Evolutionary conservation across 345 rosid species (phyloP), one percentile per base, ranked within the genome.

Genomic region (Sisymbrium irio): DNA sequence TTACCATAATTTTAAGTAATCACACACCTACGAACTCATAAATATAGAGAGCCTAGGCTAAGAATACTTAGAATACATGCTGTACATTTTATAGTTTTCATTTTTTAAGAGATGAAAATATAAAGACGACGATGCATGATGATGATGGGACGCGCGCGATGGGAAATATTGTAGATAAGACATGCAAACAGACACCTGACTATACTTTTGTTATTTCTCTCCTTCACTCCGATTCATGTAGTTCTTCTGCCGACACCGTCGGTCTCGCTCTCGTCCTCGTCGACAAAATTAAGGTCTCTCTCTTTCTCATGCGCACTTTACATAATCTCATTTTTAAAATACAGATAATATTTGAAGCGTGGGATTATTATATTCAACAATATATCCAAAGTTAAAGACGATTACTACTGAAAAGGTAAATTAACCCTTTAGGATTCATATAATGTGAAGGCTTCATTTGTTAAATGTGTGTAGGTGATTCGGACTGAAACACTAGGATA

Each of bases 131-230:
- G 35, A 20, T 49, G 30, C n/a, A 6, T 69, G 17, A 25, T 62
- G 59, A 27, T 62, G 53, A 56, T 76, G 37, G 71, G 75, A 32
- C 18, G 41, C 33, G n/a, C n/a, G 61, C 36, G 12, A n/a, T 35
- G 51, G 59, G 71, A 35, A 5, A 7, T 55, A 35, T 51, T 20
- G 49, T 79, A 35, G 50, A 75, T 32, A 3, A 57, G 36, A 77
- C 79, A 32, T 79, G 87, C 77, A 73, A 80, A 40, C 46, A 68
- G 9, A 81, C 79, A 30, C 82, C 80, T 5, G 44, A 54, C 22
- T 67, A 61, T 69, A 63, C 45, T 22, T 78, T 80, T 14, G 82
- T 82, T 65, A 5, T 57, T 1, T 69, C 77, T 15, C 49, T 78
- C 5, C 81, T 80, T 35, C 19, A 41, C 40, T 76, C 84, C 0